Base-by-base conservation (phyloP, 371 early-diverging fungal species). In the Choanephora cucurbitarum region DNA sequence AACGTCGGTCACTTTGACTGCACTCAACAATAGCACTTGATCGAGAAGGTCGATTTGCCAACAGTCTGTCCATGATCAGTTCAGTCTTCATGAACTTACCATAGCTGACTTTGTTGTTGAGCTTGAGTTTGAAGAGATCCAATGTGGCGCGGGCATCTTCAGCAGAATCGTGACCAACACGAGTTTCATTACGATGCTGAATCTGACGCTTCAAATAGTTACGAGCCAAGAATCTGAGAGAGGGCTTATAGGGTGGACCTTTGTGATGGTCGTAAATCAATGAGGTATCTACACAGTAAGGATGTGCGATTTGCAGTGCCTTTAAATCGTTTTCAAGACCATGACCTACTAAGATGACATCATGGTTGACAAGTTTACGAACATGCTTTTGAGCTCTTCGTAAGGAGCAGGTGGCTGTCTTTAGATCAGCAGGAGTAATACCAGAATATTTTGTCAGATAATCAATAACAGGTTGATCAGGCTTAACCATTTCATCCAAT, bases 101-200 rank as follows among this genome's bases (percentile, higher is more conserved):
- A 60, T 77, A 87, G 5, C 70, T 59, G 10, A 69, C 61, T 0
- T 80, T 81, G 13, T 78, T 70, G 23, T 64, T 42, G 24, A 88
- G 31, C 49, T 85, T 88, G 42, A 83, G 69, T 61, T 81, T 78
- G 43, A 87, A 77, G 6, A 93, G 58, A 55, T 92, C 91, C 56
- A 93, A 61, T 14, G 85, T 80, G 10, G 92, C 82, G 44, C 69
- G 57, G 5, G 92, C 90, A 77, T 93, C 94, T 72, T 91, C 91
- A 17, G 75, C 69, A 31, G 87, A 83, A 68, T 91, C 91, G 76
- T 93, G 94, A 41, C 90, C 91, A 13, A 67, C 19, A 45, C n/a
- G 59, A 17, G 61, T 59, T 19, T 60, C 53, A 44, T 69, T 58
- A 23, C 64, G 56, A 2, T 64, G 62, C 62, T 91, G 93, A 61